Conservation (phyloP, 2,329 filamentous ascomycete genomes). For the Trichothecium roseum region DNA sequence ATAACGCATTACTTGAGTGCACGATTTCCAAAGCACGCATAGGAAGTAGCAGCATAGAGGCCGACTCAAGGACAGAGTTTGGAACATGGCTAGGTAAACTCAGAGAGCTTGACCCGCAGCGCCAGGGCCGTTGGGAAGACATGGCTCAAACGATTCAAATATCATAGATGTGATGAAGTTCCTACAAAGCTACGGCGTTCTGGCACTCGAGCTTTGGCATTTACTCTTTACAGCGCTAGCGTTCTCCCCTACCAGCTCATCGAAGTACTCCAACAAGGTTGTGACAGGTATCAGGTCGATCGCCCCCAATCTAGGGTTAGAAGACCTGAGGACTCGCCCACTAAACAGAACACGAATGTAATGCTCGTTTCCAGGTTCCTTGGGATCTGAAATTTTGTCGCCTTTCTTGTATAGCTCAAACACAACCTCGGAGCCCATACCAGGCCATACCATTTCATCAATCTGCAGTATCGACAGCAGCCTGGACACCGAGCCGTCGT, state of each 20-base stretch:
- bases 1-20: slow-evolving; percentile 74
- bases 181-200: not conserved
- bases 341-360: slow-evolving; percentile 63
- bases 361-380: slow-evolving; percentile 15
- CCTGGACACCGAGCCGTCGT: slow-evolving; percentile 63
- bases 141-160: not conserved
- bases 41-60: slow-evolving; percentile 21
- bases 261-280: slow-evolving; percentile 57
- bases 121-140: slow-evolving; percentile 67
- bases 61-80: slow-evolving; percentile 24
- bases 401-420: slow-evolving; percentile 58
- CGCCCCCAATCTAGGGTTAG: slow-evolving; percentile 54
- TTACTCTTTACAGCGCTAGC: slow-evolving; percentile 30
- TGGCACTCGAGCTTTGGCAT: slow-evolving; percentile 11
- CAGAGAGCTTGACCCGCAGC: slow-evolving; percentile 61
- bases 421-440: slow-evolving; percentile 70
- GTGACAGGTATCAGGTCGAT: slow-evolving; percentile 63
- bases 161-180: not conserved
- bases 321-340: slow-evolving; percentile 55
- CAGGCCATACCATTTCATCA: slow-evolving; percentile 73
- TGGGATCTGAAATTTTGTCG: slow-evolving; percentile 3
- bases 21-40: slow-evolving; percentile 48
- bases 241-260: slow-evolving; percentile 52
- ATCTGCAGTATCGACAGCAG: slow-evolving; percentile 62
- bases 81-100: slow-evolving; percentile 53